Evolutionary conservation across 2,329 filamentous ascomycete species (phyloP), one percentile per base, ranked within the genome.

Genomic region (Alternaria longipes): DNA sequence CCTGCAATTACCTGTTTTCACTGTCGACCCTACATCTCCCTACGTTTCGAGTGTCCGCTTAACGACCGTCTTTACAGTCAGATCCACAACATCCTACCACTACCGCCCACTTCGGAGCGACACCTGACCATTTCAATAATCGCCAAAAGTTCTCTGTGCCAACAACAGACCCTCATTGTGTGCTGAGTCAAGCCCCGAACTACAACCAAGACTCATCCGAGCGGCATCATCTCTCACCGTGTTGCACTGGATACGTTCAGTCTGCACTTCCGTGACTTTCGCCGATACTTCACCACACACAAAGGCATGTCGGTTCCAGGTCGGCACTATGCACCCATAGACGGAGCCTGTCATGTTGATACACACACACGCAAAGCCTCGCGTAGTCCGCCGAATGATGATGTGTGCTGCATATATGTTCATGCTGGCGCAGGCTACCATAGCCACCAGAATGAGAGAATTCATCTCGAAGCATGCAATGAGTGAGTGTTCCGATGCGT

Each of bases 341-440:
- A 77, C 57, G 72, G 73, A 50, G 66, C 69, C 22, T 62, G 55
- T 32, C 63, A 63, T 32, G 50, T 51, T 28, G 72, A 75, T 11
- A 51, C 64, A 32, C 66, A 68, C 30, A 64, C 65, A 24, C 74
- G 73, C 51, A 83, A 83, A 73, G 81, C 81, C 53, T 69, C 70
- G 54, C 72, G 72, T 63, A 79, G 73, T 63, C 74, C 76, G 53
- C 69, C 74, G 47, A 77, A 77, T 18, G 79, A 82, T 28, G 82
- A 86, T 66, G 81, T 88, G 9, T 88, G 88, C 59, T 93, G 93
- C 60, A 94, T 99, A 54, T 98, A 97, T 78, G 90, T 99, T 45
- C 95, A 99, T 79, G 95, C 94, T 38, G 95, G 95, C 34, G 95
- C 95, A 16, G 95, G 95, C 4, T 99, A 92, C 72, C 95, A 99